Conservation (phyloP, 805 yeast genomes). For the Vanderwaltozyma tropicalis region DNA sequence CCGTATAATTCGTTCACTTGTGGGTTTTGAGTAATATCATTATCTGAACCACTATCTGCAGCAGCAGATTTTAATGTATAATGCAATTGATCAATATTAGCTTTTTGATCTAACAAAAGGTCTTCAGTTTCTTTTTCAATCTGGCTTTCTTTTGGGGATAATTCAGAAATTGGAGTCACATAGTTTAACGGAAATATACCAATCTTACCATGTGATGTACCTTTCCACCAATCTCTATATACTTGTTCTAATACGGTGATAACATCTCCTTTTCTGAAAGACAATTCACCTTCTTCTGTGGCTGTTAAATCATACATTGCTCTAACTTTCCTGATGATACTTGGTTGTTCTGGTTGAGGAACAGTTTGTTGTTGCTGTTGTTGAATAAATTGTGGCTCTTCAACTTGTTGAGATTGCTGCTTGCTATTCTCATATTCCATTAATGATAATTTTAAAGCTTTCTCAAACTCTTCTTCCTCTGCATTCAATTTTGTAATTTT, state of each 20-base stretch:
- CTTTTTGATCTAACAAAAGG: conserved; percentile 41
- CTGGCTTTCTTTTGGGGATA: conserved; percentile 54
- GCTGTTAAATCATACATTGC: conserved; percentile 78
- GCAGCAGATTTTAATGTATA: conserved; percentile 16
- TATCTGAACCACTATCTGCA: conserved; percentile 19
- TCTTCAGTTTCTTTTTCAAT: conserved; percentile 37
- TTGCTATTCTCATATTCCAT: conserved; percentile 37
- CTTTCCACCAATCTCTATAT: conserved; percentile 94
- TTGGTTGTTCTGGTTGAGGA: conserved; percentile 8
- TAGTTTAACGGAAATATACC: conserved; percentile 93
- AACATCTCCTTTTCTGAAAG: conserved; percentile 78
- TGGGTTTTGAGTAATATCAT: conserved; percentile 40
- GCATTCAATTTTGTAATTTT: conserved; percentile 35
- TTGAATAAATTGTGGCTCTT: conserved; percentile 8
- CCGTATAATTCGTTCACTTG: conserved; percentile 70
- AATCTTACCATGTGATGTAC: conserved; percentile 64
- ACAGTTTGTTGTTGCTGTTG: conserved; percentile 2
- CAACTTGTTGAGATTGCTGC: conserved; percentile 32
- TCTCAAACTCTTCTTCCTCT: conserved; percentile 69
- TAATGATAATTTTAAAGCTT: conserved; percentile 65
- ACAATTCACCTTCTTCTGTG: conserved; percentile 75
- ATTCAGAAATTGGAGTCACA: conserved; percentile 67
- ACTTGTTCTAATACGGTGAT: conserved; percentile 81
- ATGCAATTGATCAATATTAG: conserved; percentile 57
- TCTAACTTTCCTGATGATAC: conserved; percentile 52